Percentiles rank a stretch among this genome's conserved stretches.
phyloP scores from a whole-genome alignment of 2,329 filamentous ascomycete species.

The Arthrobotrys entomopaga region DNA sequence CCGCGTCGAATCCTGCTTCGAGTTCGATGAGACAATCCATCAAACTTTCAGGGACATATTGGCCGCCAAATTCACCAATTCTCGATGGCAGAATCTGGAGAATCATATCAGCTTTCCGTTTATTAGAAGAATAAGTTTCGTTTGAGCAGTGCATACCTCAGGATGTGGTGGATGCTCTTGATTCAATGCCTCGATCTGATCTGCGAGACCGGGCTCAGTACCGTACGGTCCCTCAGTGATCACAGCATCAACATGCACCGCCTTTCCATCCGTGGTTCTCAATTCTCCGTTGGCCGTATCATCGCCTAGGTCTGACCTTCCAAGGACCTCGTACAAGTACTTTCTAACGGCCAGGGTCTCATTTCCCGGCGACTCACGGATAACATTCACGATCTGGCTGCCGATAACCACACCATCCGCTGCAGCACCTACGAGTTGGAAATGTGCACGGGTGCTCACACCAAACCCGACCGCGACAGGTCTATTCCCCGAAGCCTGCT shows the following conservation, averaged over 20 bases:
- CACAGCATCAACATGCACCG: constrained; percentile 74
- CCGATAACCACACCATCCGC: constrained; percentile 97
- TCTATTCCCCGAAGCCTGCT: constrained; percentile 89
- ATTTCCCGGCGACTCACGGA: constrained; percentile 74
- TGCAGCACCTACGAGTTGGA: constrained; percentile 81
- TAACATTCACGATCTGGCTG: constrained; percentile 87
- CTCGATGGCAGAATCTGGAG: constrained; percentile 76
- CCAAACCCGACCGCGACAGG: constrained; percentile 95
- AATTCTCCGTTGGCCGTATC: constrained; percentile 66
- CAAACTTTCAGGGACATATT: constrained; percentile 95
- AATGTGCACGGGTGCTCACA: constrained; percentile 94
- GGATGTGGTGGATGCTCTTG: constrained; percentile 64
- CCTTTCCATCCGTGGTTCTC: constrained; percentile 68
- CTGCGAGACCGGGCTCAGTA: constrained; percentile 76
- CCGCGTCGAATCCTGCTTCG: constrained; percentile 88
- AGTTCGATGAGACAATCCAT: constrained; percentile 96
- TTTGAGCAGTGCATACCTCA: constrained; percentile 55
- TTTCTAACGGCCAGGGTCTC: constrained; percentile 80
- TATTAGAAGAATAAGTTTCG: neutral
- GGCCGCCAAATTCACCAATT: constrained; percentile 95
- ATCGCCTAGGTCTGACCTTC: constrained; percentile 63
- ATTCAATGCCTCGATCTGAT: constrained; percentile 85
- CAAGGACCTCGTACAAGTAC: constrained; percentile 78
- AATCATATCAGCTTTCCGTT: constrained; percentile 57
- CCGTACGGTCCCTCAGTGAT: constrained; percentile 70